Base-by-base conservation (phyloP, 2,329 filamentous ascomycete species). In the Fusarium hainanense region DNA sequence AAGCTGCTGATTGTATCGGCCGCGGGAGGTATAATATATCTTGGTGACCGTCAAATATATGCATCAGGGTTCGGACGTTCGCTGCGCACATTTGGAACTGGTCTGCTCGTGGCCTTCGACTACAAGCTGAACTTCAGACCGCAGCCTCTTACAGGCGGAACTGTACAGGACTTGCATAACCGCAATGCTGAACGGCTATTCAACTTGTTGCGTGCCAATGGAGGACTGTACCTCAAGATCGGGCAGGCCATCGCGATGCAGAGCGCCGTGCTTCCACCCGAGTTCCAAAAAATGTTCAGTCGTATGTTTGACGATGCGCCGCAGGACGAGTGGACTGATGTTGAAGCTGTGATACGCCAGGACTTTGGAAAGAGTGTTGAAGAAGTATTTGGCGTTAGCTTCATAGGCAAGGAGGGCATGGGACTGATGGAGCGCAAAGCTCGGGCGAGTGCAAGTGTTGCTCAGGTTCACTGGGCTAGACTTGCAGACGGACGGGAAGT, bases 171-270 rank as follows among this genome's bases (percentile, higher is more conserved):
- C 62, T 82, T 98, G 52, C 96, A 99, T 80, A 83, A 87, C 40
- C 90, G 96, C 66, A 97, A 92, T 77, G 96, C 96, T 0, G 89
- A 94, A 81, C 87, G 93, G 27, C 83, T 98, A 40, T 97, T 93
- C 65, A 86, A 95, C 30, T 82, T 99, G 67, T 85, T 98, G 71
- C 87, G 93, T 27, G 84, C 88, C 58, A 99, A 99, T 85, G 95
- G 96, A 64, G 96, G 96, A 0, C 82, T 99, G 20, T 99, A 98
- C 77, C 85, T 98, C 77, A 99, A 99, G 85, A 98, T 99, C 62
- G 96, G 96, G 1, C 96, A 99, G 84, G 96, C 96, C 7, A 95
- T 99, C 72, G 96, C 95, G 16, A 98, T 98, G 96, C 96, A 99
- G 84, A 95, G 92, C 72, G 95, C 95, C 0, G 90, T 98, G 27